A percentile compares a stretch with the other conserved stretches of the same genome.
phyloP scores from a whole-genome alignment of 2,329 filamentous ascomycete species.

The Pseudogymnoascus sp. region DNA sequence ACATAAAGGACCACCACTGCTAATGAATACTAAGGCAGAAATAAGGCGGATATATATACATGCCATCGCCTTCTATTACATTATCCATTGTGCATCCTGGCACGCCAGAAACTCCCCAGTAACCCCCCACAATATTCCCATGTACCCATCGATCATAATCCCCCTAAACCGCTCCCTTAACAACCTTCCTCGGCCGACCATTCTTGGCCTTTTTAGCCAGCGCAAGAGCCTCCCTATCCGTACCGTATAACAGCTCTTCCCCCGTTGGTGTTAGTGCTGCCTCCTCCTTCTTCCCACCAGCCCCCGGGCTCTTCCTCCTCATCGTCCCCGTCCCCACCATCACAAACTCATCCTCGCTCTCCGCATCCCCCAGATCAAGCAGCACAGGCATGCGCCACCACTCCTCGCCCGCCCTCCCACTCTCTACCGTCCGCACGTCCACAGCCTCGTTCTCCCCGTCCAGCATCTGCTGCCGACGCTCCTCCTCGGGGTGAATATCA shows the following conservation, averaged over 20 bases:
- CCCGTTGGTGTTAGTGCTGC: not conserved
- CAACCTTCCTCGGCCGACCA: not conserved
- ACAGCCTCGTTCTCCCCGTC: conserved; percentile 91
- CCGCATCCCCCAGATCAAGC: conserved; percentile 86
- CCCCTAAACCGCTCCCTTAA: not conserved
- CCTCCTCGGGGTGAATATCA: conserved; percentile 91
- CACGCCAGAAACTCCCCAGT: not conserved
- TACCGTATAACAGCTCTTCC: not conserved
- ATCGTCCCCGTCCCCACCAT: conserved; percentile 69
- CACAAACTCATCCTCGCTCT: conserved; percentile 84
- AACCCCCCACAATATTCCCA: not conserved
- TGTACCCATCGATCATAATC: not conserved
- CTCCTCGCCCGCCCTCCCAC: conserved; percentile 49
- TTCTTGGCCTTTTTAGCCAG: not conserved
- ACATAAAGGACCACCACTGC: not conserved
- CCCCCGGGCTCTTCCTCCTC: conserved; percentile 73
- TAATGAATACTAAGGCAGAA: not conserved
- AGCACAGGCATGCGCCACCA: conserved; percentile 87
- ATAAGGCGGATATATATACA: not conserved
- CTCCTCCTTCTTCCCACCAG: conserved; percentile 57
- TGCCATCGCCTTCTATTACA: not conserved
- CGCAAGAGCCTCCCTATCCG: not conserved
- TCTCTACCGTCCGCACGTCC: conserved; percentile 68
- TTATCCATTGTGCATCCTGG: not conserved
- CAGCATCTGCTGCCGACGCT: conserved; percentile 81